Evolutionary conservation across 176 grass and related monocot genomes (phyloP).

Genomic region (Microstegium vimineum): DNA sequence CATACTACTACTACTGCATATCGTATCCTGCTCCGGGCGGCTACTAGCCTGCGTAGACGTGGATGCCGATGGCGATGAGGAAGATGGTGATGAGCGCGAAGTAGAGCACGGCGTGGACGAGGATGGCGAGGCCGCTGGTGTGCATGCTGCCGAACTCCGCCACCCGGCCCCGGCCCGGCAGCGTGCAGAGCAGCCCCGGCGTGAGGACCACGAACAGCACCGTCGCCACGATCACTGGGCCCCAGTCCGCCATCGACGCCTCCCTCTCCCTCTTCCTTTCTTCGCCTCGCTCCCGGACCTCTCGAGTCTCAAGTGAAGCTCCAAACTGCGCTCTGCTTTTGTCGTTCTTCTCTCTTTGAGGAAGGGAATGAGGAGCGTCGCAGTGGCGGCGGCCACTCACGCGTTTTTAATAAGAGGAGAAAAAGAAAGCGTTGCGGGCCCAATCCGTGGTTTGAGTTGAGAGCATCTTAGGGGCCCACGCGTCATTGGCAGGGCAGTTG

Average conservation of each 20-base stretch:
- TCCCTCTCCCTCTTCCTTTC: no score
- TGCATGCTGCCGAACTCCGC: conserved; percentile 54
- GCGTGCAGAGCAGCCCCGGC: conserved; percentile 56
- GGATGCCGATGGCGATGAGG: background rate
- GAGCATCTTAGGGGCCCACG: background rate
- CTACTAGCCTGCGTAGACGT: no score
- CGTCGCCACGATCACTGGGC: background rate
- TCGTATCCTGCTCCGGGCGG: no score
- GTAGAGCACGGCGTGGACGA: conserved; percentile 68
- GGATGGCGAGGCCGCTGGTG: conserved; percentile 56
- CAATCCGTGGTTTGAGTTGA: background rate
- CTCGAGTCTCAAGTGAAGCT: background rate
- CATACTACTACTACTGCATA: no score
- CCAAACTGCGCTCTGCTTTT: background rate
- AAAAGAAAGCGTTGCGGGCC: background rate
- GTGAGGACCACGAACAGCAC: conserved; percentile 67
- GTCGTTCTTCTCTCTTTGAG: background rate
- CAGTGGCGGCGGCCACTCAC: background rate
- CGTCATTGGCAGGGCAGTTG: background rate
- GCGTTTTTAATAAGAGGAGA: background rate
- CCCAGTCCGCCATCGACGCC: no score
- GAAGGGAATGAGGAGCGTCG: background rate
- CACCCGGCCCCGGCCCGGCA: conserved; percentile 45
- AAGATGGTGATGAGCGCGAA: conserved; percentile 58
- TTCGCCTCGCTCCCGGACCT: no score